These are phyloP conservation scores for Cercophora scortea DNA, from an alignment of 495 filamentous ascomycete species.

Conservation along the genomic window DNA sequence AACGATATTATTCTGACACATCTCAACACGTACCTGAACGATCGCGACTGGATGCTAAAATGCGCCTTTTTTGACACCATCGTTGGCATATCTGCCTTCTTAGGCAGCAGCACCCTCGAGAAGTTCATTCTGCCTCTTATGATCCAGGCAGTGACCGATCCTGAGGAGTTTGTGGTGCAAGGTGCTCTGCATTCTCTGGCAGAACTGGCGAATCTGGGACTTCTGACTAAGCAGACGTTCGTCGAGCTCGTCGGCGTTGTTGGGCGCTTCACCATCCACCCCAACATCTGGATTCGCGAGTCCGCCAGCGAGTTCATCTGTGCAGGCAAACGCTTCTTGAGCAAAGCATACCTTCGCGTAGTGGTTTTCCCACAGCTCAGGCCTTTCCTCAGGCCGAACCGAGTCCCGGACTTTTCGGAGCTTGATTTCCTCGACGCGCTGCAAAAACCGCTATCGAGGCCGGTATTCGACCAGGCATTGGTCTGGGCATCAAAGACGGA, in stretches of 20 bases:
- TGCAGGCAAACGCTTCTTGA: conserved; percentile 67
- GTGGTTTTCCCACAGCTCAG: conserved; percentile 70
- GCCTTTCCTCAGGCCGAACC: conserved; percentile 70
- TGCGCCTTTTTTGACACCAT: conserved; percentile 96
- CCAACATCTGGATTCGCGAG: conserved; percentile 91
- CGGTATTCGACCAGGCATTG: conserved; percentile 75
- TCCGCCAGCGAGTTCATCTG: conserved; percentile 77
- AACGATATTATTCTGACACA: conserved; percentile 94
- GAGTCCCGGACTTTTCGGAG: conserved; percentile 56
- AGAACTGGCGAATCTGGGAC: conserved; percentile 79
- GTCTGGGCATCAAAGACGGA: conserved; percentile 79
- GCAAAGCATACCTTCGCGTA: conserved; percentile 71
- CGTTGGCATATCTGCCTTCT: conserved; percentile 83
- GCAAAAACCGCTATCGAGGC: conserved; percentile 72
- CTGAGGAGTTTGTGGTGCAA: conserved; percentile 92
- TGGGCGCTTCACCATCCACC: conserved; percentile 81
- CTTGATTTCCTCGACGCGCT: conserved; percentile 69
- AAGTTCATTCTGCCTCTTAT: conserved; percentile 95
- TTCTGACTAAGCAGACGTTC: conserved; percentile 74
- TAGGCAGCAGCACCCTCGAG: conserved; percentile 81
- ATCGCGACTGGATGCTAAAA: conserved; percentile 91
- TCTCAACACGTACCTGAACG: conserved; percentile 95
- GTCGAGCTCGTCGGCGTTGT: conserved; percentile 82
- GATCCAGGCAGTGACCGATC: conserved; percentile 92
- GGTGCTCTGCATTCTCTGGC: conserved; percentile 81